phyloP scores from a whole-genome alignment of 192 early-diverging fungal species.

The Coemansia sp. region DNA sequence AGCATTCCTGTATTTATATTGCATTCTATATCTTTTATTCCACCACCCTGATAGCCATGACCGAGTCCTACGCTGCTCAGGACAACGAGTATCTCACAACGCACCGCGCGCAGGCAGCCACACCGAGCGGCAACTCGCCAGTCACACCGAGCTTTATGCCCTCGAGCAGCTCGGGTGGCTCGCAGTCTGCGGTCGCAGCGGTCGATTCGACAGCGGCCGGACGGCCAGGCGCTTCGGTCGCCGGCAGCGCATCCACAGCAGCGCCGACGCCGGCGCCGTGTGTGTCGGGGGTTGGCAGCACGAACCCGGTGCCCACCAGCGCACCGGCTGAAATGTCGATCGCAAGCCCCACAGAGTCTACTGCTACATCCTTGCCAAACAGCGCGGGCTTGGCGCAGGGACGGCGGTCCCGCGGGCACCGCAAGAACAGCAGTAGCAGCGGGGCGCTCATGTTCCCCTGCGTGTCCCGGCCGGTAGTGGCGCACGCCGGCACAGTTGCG shows the following conservation, averaged over 20 bases:
- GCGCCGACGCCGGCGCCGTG: conserved; percentile 5
- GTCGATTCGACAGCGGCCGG: neutral
- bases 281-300: no score
- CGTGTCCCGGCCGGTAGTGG: neutral
- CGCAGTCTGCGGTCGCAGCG: neutral
- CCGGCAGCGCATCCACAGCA: conserved; percentile 2
- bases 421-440: conserved; percentile 1
- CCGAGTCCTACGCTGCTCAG: conserved; percentile 45
- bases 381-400: neutral
- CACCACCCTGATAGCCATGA: conserved; percentile 14
- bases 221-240: neutral
- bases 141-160: conserved; percentile 3
- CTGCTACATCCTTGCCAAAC: neutral
- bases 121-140: conserved; percentile 12
- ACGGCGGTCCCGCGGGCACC: neutral
- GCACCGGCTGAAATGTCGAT: conserved; percentile 1
- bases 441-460: neutral
- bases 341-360: neutral
- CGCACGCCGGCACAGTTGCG: conserved; percentile 1
- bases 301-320: conserved; percentile 4
- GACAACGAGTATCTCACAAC: conserved; percentile 47
- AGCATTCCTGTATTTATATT: neutral
- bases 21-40: no score
- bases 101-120: conserved; percentile 26
- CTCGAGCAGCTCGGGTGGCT: neutral